A percentile compares a stretch with the other conserved stretches of the same genome.
Evolutionary conservation across 441 rosid genomes (phyloP).

Genomic region (Pelargonium cotyledonis): DNA sequence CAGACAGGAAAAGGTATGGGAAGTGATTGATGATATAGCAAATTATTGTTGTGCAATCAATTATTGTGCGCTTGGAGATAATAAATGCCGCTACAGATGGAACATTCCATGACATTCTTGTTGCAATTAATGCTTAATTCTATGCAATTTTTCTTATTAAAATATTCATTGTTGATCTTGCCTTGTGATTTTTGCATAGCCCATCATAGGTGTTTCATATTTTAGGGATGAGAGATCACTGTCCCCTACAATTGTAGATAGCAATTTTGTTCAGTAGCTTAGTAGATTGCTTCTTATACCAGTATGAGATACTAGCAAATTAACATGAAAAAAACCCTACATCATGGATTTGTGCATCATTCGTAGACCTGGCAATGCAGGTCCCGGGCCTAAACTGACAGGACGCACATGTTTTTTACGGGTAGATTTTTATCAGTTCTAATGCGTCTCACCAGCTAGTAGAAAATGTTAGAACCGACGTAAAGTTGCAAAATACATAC

Average conservation of each 20-base stretch:
- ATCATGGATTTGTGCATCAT: slow-evolving; percentile 1
- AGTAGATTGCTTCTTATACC: slow-evolving; percentile 19
- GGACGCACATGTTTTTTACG: too few species aligned
- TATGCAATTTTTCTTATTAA: not conserved
- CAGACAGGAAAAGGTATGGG: not conserved
- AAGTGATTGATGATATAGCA: not conserved
- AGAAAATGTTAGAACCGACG: too few species aligned
- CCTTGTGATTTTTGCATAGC: slow-evolving; percentile 6
- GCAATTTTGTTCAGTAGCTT: slow-evolving; percentile 31
- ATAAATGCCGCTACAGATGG: not conserved
- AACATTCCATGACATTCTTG: slow-evolving; percentile 5
- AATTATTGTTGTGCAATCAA: not conserved
- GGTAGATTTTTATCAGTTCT: too few species aligned
- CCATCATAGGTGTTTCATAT: slow-evolving; percentile 8
- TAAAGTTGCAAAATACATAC: too few species aligned
- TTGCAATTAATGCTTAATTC: not conserved
- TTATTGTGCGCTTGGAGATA: not conserved
- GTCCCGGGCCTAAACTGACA: too few species aligned
- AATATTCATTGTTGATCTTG: slow-evolving; percentile 1
- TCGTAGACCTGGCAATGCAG: not conserved
- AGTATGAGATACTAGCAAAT: slow-evolving; percentile 12
- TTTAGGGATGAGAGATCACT: slow-evolving; percentile 29
- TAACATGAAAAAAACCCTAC: slow-evolving; percentile 6
- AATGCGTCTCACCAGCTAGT: too few species aligned
- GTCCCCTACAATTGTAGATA: slow-evolving; percentile 24